These are phyloP conservation scores for Arthrobotrys musiformis DNA, from an alignment of 2,329 filamentous ascomycete species.

Conservation along the genomic window DNA sequence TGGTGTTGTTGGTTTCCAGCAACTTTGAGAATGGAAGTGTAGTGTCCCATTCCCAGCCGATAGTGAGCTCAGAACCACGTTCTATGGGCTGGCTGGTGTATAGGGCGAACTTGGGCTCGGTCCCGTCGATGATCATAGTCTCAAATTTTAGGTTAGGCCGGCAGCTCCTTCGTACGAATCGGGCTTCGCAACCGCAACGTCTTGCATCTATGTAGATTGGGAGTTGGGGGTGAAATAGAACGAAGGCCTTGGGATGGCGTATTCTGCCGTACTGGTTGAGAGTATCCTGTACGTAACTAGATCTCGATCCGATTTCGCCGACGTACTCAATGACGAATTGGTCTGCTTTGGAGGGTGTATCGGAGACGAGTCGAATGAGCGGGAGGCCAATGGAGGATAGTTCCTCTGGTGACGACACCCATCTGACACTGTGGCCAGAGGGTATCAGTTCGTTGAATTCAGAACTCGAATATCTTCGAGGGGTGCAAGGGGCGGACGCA, in stretches of 20 bases:
- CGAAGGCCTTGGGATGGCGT: constrained; percentile 72
- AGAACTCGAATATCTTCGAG: constrained; percentile 37
- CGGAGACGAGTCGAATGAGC: constrained; percentile 45
- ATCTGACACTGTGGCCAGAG: constrained; percentile 45
- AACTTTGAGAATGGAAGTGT: constrained; percentile 55
- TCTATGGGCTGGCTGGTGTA: constrained; percentile 79
- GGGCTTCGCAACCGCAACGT: constrained; percentile 82
- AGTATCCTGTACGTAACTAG: constrained; percentile 66
- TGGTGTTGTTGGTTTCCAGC: constrained; percentile 52
- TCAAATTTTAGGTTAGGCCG: constrained; percentile 88
- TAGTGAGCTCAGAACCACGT: constrained; percentile 75
- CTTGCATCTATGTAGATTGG: constrained; percentile 94
- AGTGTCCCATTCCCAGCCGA: constrained; percentile 69
- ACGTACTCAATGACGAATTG: constrained; percentile 68
- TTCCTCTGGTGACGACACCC: constrained; percentile 48
- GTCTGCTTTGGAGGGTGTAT: constrained; percentile 46
- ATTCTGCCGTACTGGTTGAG: constrained; percentile 67
- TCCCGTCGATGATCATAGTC: constrained; percentile 80
- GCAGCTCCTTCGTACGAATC: constrained; percentile 93
- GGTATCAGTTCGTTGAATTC: constrained; percentile 51
- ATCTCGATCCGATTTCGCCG: constrained; percentile 66
- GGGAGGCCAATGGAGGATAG: constrained; percentile 39
- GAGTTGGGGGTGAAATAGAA: constrained; percentile 86
- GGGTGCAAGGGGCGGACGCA: constrained; percentile 29
- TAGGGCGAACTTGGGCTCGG: constrained; percentile 90